Evolutionary conservation across 257 asterid genomes (phyloP), one percentile per base, ranked within the genome.

Genomic region (Nicotiana benthamiana): DNA sequence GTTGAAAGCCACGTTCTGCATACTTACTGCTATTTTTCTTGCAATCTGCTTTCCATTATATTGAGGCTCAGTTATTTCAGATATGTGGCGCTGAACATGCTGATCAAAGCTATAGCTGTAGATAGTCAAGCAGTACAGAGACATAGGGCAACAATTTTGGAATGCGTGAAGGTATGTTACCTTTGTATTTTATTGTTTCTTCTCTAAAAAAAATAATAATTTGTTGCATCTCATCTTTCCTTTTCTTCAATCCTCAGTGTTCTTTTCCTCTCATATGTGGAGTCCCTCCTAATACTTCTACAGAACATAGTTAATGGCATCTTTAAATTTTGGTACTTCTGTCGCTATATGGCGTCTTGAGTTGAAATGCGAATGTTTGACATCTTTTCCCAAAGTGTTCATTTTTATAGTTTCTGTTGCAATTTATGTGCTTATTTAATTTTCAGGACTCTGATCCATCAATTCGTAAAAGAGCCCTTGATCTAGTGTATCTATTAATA

Each of bases 81-180:
- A 85, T 96, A 94, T 82, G 99, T 96, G 75, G 97, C 99, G 74
- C 84, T 96, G 91, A 96, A 94, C 87, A 96, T 96, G 99, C 89
- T 96, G 89, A 96, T 96, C 97, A 90, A 81, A 89, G 99, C 98
- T 84, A 83, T 96, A 83, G 54, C 97, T 74, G 93, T 94, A 76
- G 99, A 96, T 86, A 84, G 94, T 87, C 97, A 94, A 89, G 99
- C 99, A 26, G 99, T 96, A 79, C 99, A 96, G 88, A 91, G 99
- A 87, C 99, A 96, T 87, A 92, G 98, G 76, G 95, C 93, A 70
- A 96, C 99, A 51, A 94, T 96, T 86, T 83, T 96, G 88, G 98
- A 94, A 87, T 93, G 99, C 78, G 97, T 96, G 60, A 96, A 94
- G 99, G 99, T 96, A 90, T 64, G 36, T 54, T 61, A 57, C 72